Evolutionary conservation across 768 basidiomycete genomes (phyloP), one percentile per base, ranked within the genome.

Genomic region (Rhizopogon salebrosus): DNA sequence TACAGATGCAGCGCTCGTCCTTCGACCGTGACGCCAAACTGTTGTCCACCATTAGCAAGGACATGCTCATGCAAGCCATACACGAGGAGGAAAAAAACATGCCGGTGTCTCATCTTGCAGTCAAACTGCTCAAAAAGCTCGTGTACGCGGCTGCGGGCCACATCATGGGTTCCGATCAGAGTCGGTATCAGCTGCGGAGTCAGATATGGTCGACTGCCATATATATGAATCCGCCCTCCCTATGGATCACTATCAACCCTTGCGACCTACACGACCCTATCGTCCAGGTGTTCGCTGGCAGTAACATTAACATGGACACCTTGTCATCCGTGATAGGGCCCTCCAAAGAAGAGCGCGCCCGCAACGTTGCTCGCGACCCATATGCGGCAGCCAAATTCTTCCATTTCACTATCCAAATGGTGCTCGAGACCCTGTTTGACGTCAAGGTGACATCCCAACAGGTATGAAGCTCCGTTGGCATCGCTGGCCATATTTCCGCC

Each of bases 221-320:
- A 59, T 2, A 22, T 72, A 22, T 57, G 1, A 62, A 62, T 11
- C 69, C 71, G 1, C 74, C 75, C 0, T 56, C 48, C 1, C 27
- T 76, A 0, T 78, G 75, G 75, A 56, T 75, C 0, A 77, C 74
- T 0, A 72, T 77, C 3, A 77, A 77, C 54, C 73, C 71, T 1
- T 49, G 20, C 22, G 73, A 78, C 55, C 46, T 69, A 0, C 67
- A 74, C 29, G 73, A 77, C 54, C 77, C 76, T 0, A 66, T 78
- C 22, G 73, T 70, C 0, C 76, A 79, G 49, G 65, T 79, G 0
- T 61, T 80, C 9, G 65, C 71, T 0, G 76, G 73, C 74, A 65
- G 61, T 42, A 51, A 70, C 0, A 74, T 78, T 9, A 64, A 78
- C 50, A 41, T 78, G 16, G 70, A 78, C 48, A n/a, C n/a, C n/a